Percentiles rank a stretch among this genome's conserved stretches.
phyloP scores from a whole-genome alignment of 495 filamentous ascomycete species.

The Trichocladium antarcticum region DNA sequence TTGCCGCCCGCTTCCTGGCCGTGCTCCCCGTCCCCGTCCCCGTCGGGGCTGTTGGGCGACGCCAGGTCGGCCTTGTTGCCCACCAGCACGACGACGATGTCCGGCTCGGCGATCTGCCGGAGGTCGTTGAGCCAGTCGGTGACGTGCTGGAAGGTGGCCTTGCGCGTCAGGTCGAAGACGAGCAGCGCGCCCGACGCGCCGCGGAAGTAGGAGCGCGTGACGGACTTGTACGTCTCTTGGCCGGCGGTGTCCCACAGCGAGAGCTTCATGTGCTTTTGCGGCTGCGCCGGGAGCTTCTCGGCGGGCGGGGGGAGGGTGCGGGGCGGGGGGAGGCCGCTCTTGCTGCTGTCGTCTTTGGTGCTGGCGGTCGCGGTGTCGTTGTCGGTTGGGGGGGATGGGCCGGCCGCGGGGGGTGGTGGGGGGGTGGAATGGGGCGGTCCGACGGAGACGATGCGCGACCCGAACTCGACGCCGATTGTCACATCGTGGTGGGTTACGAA shows the following conservation, averaged over 20 bases:
- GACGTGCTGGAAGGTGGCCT: slow-evolving; percentile 72
- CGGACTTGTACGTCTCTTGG: slow-evolving; percentile 92
- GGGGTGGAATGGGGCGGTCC: slow-evolving; percentile 55
- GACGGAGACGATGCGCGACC: slow-evolving; percentile 83
- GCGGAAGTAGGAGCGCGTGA: slow-evolving; percentile 90
- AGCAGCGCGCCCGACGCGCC: slow-evolving; percentile 85
- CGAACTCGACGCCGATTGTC: slow-evolving; percentile 96
- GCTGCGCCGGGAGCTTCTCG: not conserved
- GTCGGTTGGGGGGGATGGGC: slow-evolving; percentile 17
- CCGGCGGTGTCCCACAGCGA: slow-evolving; percentile 91
- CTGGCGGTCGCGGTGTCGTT: not conserved
- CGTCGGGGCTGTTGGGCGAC: slow-evolving; percentile 24
- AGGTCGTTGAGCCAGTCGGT: slow-evolving; percentile 89
- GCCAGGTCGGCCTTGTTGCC: slow-evolving; percentile 89
- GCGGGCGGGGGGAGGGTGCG: slow-evolving; percentile 10
- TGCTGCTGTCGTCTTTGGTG: not conserved
- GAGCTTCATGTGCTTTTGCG: slow-evolving; percentile 66
- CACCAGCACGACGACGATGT: slow-evolving; percentile 86
- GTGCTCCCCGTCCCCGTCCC: slow-evolving; percentile 13
- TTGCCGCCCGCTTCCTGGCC: slow-evolving; percentile 28
- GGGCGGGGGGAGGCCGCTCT: slow-evolving; percentile 30
- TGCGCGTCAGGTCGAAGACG: slow-evolving; percentile 87
- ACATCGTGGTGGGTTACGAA: slow-evolving; percentile 91
- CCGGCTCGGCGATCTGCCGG: slow-evolving; percentile 81
- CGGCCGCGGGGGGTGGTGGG: slow-evolving; percentile 25